Conservation (phyloP, 2,329 filamentous ascomycete species). For the Paecilomyces dactylethromorphus region DNA sequence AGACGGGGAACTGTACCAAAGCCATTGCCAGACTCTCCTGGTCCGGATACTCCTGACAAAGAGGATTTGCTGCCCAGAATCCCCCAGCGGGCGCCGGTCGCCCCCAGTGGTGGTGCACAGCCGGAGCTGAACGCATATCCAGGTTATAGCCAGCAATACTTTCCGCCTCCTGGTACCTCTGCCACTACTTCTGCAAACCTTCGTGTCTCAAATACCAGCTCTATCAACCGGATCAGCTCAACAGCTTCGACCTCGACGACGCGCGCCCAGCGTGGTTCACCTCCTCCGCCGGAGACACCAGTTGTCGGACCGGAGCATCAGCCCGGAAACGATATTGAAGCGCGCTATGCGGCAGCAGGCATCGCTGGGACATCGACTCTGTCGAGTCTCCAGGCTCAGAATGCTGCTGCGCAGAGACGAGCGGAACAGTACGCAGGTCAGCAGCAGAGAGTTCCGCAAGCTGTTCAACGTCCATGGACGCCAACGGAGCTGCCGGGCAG, state of each 20-base stretch:
- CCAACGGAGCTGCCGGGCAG: slow-evolving; percentile 85
- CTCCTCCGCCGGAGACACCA: slow-evolving; percentile 89
- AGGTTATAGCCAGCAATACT: slow-evolving; percentile 57
- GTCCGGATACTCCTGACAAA: slow-evolving; percentile 66
- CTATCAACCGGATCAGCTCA: slow-evolving; percentile 61
- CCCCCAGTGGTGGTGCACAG: slow-evolving; percentile 16
- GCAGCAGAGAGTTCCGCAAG: slow-evolving; percentile 30
- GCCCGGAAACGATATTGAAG: slow-evolving; percentile 79
- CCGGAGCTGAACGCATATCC: slow-evolving; percentile 38
- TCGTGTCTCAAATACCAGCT: slow-evolving; percentile 46
- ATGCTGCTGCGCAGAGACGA: slow-evolving; percentile 73
- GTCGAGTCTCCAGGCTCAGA: slow-evolving; percentile 66
- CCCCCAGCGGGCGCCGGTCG: slow-evolving; percentile 36
- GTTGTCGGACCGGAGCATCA: slow-evolving; percentile 64
- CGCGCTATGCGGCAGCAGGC: slow-evolving; percentile 82
- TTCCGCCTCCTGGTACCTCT: slow-evolving; percentile 45
- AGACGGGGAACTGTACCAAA: slow-evolving; percentile 71
- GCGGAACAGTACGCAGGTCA: slow-evolving; percentile 67
- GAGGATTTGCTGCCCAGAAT: slow-evolving; percentile 71
- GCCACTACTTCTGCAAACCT: slow-evolving; percentile 27
- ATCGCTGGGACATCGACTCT: slow-evolving; percentile 82
- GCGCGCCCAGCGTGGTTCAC: slow-evolving; percentile 82
- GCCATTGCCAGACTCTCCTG: slow-evolving; percentile 74
- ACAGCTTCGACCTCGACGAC: slow-evolving; percentile 93
- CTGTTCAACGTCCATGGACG: slow-evolving; percentile 70